phyloP scores from a whole-genome alignment of 2,329 filamentous ascomycete genomes.

The Rhynchosporium graminicola region DNA sequence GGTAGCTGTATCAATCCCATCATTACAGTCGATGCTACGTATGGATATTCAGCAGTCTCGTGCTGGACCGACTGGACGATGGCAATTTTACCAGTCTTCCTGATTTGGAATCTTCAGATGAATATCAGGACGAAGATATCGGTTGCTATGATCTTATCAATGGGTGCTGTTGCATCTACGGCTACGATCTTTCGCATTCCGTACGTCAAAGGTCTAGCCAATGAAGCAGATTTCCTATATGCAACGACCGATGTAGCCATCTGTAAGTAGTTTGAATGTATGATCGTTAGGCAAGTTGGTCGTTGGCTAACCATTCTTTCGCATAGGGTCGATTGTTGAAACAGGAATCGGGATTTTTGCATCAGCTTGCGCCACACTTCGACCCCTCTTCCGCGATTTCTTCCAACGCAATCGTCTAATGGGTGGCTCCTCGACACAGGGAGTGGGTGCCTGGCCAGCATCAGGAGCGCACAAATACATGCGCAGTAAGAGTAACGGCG shows the following conservation, averaged over 20 bases:
- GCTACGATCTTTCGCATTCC: slow-evolving; percentile 47
- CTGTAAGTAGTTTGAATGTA: slow-evolving; percentile 23
- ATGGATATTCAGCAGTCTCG: slow-evolving; percentile 45
- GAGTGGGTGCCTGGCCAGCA: slow-evolving; percentile 16
- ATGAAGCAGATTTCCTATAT: slow-evolving; percentile 43
- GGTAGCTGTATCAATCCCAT: slow-evolving; percentile 41
- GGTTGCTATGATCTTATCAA: slow-evolving; percentile 36
- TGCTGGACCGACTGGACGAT: slow-evolving; percentile 46
- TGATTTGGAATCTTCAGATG: slow-evolving; percentile 47
- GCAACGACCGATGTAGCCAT: slow-evolving; percentile 46
- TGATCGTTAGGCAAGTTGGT: not conserved
- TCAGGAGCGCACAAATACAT: slow-evolving; percentile 23
- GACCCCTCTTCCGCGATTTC: slow-evolving; percentile 40
- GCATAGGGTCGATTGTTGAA: slow-evolving; percentile 43
- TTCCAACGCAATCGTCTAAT: slow-evolving; percentile 25
- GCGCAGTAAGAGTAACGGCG: slow-evolving; percentile 16
- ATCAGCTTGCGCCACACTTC: slow-evolving; percentile 44
- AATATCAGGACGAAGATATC: slow-evolving; percentile 43
- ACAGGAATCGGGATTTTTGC: slow-evolving; percentile 45
- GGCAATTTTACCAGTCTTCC: slow-evolving; percentile 44
- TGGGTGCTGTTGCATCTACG: slow-evolving; percentile 44
- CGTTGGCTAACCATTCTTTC: not conserved
- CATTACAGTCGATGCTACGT: slow-evolving; percentile 41
- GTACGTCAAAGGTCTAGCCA: slow-evolving; percentile 43
- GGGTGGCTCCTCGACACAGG: slow-evolving; percentile 21